Conservation (phyloP, 2,329 filamentous ascomycete genomes). For the Didymosphaeria variabile region DNA sequence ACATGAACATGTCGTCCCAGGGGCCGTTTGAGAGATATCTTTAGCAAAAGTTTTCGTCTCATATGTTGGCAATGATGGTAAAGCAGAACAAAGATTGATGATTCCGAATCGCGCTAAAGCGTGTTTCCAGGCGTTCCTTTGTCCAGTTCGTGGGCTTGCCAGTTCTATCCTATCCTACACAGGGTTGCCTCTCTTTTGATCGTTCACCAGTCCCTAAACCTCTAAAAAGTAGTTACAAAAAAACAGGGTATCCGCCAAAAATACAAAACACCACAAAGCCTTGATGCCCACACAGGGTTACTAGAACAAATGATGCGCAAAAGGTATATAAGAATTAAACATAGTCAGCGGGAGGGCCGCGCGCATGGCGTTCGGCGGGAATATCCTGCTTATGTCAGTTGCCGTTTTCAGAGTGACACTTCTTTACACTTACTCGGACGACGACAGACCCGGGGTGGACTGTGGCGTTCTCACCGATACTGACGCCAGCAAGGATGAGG, state of each 20-base stretch:
- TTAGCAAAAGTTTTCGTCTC: not conserved
- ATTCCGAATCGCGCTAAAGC: not conserved
- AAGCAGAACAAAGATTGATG: not conserved
- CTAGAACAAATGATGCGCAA: constrained; percentile 2
- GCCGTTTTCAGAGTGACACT: not conserved
- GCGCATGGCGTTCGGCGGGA: constrained; percentile 56
- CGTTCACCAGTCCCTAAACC: not conserved
- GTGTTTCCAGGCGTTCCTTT: constrained; percentile 1
- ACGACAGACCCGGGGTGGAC: constrained; percentile 65
- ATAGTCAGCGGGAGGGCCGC: constrained; percentile 56
- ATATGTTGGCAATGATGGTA: not conserved
- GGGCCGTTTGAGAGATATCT: not conserved
- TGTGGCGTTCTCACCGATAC: constrained; percentile 62
- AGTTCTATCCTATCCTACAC: constrained; percentile 15
- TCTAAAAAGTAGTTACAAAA: constrained; percentile 13
- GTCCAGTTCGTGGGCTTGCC: constrained; percentile 7
- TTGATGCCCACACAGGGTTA: constrained; percentile 10
- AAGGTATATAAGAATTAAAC: constrained; percentile 11
- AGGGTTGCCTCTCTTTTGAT: constrained; percentile 5
- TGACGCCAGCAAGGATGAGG: constrained; percentile 66
- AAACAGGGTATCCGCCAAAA: constrained; percentile 37
- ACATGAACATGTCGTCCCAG: not conserved
- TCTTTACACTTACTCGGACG: constrained; percentile 56
- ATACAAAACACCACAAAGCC: constrained; percentile 10
- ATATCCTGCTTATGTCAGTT: constrained; percentile 53